Base-by-base conservation (phyloP, 768 basidiomycete species). In the Leccinum pellstonianum region DNA sequence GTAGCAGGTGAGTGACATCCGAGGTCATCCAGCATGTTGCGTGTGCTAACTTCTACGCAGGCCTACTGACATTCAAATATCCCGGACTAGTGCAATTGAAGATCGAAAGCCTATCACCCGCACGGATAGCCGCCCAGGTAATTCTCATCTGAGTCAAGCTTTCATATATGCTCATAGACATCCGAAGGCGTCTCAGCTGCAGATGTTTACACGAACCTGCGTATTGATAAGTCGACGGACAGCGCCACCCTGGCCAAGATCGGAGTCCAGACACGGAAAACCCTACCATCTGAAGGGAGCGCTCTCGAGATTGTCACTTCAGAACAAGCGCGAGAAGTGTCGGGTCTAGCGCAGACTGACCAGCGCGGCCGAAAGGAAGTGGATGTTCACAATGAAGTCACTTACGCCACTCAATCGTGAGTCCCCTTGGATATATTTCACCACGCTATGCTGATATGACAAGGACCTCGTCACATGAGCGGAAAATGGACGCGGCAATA, bases 1-100 rank as follows among this genome's bases (percentile, higher is more conserved):
- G 8, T 17, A 23, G 8, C 25, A 29, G 55, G 68, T 66, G 12
- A 7, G 58, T 48, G 46, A 21, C 14, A 29, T 41, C 4, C 17
- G n/a, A 21, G 0, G 15, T 8, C 4, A 14, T 21, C 10, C 4
- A 19, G 10, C 47, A 11, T 33, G 21, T 9, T 5, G 8, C 12
- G 10, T 10, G n/a, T 37, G 5, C n/a, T 6, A 64, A 6, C 8
- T 43, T 21, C 6, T 47, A 23, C 0, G 19, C 19, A 67, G 65
- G 23, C 56, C 31, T 38, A 14, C 53, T 9, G 47, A 47, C 37
- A 35, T 41, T 2, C 46, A 27, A 8, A 29, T 1, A 0, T 15
- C 59, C 56, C 46, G 21, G 11, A 8, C 5, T 1, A 46, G 21
- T 12, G 41, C n/a, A 6, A 23, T 17, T 3, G 29, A 56, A 14